Conservation (phyloP, 163 green algal species). For the Scenedesmus sp. region DNA sequence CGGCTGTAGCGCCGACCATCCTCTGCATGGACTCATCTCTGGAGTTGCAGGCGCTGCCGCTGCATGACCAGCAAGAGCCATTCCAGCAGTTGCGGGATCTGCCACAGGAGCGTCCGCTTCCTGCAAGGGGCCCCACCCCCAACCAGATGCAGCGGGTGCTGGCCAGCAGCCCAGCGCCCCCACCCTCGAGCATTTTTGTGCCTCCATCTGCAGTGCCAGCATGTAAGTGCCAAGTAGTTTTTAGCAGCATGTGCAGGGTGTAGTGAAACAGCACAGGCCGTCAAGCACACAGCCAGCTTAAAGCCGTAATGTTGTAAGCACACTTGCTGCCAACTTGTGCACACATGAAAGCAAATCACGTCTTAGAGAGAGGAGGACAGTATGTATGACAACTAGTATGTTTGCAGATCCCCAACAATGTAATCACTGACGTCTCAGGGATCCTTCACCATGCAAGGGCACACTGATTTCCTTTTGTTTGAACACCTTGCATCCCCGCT, state of each 20-base stretch:
- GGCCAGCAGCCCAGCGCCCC: slow-evolving; percentile 1
- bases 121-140: background rate
- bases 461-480: too few species aligned
- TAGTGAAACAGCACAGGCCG: background rate
- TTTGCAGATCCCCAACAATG: background rate
- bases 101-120: background rate
- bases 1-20: slow-evolving; percentile 18
- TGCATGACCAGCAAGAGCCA: slow-evolving; percentile 1
- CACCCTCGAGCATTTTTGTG: slow-evolving; percentile 43
- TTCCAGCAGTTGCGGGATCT: background rate
- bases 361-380: background rate
- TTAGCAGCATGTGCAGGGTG: background rate
- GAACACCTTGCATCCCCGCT: too few species aligned
- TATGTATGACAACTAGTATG: background rate
- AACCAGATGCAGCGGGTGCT: background rate
- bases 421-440: too few species aligned
- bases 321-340: background rate
- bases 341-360: background rate
- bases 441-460: too few species aligned
- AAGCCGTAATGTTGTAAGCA: background rate
- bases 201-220: slow-evolving; percentile 40
- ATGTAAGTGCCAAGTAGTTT: slow-evolving; percentile 5
- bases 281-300: background rate
- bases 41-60: background rate
- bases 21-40: slow-evolving; percentile 29